A percentile compares a stretch with the other conserved stretches of the same genome.
Evolutionary conservation across 1,284 basidiomycete genomes (phyloP).

Genomic region (Heterobasidion occidentale): DNA sequence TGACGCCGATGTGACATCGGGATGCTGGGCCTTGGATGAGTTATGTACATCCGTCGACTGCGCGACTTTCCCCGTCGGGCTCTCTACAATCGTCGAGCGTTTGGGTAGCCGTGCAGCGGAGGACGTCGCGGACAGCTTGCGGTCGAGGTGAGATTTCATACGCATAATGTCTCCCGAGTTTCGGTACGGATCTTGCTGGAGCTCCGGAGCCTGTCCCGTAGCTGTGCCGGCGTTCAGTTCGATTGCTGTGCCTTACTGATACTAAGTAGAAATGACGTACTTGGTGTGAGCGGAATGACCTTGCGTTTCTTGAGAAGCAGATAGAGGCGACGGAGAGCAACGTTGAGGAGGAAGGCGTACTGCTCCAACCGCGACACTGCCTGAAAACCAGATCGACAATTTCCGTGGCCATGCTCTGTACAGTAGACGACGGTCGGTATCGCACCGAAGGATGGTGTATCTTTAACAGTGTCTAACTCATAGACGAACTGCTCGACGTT

Average conservation of each 20-base stretch:
- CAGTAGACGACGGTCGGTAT: slow-evolving; percentile 71
- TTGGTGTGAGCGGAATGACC: slow-evolving; percentile 74
- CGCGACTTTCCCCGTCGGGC: slow-evolving; percentile 85
- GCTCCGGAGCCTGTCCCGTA: slow-evolving; percentile 23
- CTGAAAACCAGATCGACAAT: slow-evolving; percentile 76
- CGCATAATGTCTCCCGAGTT: slow-evolving; percentile 89
- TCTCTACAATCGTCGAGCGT: slow-evolving; percentile 93
- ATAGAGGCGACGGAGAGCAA: slow-evolving; percentile 89
- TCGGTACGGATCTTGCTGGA: slow-evolving; percentile 68
- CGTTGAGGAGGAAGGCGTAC: slow-evolving; percentile 95
- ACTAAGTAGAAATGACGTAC: slow-evolving; percentile 32
- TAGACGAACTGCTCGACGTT: slow-evolving; percentile 73
- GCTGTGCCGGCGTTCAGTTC: slow-evolving; percentile 23
- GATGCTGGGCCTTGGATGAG: slow-evolving; percentile 14
- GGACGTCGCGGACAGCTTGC: slow-evolving; percentile 91
- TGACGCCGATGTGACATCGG: not conserved
- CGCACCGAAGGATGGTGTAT: slow-evolving; percentile 60
- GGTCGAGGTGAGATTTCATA: slow-evolving; percentile 89
- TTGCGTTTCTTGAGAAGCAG: slow-evolving; percentile 88
- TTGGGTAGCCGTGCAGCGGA: slow-evolving; percentile 89
- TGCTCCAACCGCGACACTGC: slow-evolving; percentile 93
- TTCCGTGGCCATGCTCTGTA: slow-evolving; percentile 62
- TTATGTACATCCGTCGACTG: slow-evolving; percentile 44
- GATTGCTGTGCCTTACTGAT: not conserved
- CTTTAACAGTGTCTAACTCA: slow-evolving; percentile 56